Percentiles rank a stretch among this genome's conserved stretches.
Evolutionary conservation across 2,329 filamentous ascomycete species (phyloP).

Genomic region (Ophiostoma ulmi): DNA sequence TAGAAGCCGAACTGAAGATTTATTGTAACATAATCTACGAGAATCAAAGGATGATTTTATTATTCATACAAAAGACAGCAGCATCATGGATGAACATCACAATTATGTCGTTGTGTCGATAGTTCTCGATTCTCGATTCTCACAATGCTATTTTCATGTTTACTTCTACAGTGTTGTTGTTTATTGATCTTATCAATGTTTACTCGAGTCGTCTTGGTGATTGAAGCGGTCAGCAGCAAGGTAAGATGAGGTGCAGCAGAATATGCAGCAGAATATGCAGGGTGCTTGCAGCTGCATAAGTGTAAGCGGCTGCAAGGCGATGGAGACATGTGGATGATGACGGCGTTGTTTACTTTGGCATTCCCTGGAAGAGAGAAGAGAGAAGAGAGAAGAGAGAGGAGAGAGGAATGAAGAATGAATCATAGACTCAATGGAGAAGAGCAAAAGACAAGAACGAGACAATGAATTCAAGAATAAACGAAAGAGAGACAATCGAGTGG

Average conservation of each 20-base stretch:
- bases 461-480: too few relatives aligned
- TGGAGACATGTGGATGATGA: neutral
- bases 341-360: neutral
- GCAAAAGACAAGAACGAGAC: too few relatives aligned
- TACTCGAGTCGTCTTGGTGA: conserved; percentile 23
- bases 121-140: neutral
- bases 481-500: too few relatives aligned
- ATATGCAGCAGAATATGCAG: conserved; percentile 15
- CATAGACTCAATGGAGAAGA: neutral
- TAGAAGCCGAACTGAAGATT: too few relatives aligned
- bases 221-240: conserved; percentile 16
- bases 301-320: neutral
- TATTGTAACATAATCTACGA: too few relatives aligned
- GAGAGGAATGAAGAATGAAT: neutral
- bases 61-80: neutral
- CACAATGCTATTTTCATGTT: neutral
- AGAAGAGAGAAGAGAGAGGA: neutral
- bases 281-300: conserved; percentile 9
- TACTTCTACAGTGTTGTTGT: neutral
- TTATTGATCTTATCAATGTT: conserved; percentile 4
- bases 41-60: too few relatives aligned
- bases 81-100: neutral
- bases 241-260: conserved; percentile 17
- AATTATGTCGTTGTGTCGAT: neutral
- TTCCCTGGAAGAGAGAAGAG: neutral